Percentiles rank a stretch among this genome's conserved stretches.
phyloP scores from a whole-genome alignment of 2,329 filamentous ascomycete genomes.

The Cladobotryum mycophilum region DNA sequence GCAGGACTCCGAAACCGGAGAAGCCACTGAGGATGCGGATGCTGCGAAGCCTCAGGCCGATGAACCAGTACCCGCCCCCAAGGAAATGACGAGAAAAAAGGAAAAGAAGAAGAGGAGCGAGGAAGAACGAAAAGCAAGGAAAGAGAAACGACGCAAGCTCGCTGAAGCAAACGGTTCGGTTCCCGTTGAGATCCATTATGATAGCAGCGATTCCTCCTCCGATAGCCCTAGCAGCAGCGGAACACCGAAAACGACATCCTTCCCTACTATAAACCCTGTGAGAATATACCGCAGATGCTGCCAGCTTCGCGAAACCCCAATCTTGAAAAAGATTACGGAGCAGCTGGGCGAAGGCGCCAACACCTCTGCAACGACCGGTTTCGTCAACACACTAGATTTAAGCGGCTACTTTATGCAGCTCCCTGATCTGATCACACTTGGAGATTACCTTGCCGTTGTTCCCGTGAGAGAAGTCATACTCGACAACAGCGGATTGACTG shows the following conservation, averaged over 20 bases:
- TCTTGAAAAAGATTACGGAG: constrained; percentile 85
- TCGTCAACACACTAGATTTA: constrained; percentile 76
- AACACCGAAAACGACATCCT: constrained; percentile 23
- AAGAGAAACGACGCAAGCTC: constrained; percentile 77
- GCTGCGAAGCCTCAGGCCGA: background rate
- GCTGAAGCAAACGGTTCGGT: constrained; percentile 84
- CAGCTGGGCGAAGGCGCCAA: constrained; percentile 72
- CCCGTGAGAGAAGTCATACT: constrained; percentile 80
- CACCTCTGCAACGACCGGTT: constrained; percentile 59
- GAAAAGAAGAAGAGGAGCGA: constrained; percentile 96
- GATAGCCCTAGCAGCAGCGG: constrained; percentile 18
- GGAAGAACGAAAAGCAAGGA: constrained; percentile 84
- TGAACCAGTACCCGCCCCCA: constrained; percentile 27
- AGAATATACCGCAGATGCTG: constrained; percentile 93
- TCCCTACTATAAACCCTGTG: constrained; percentile 83
- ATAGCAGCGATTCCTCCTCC: constrained; percentile 55
- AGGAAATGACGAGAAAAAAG: constrained; percentile 62
- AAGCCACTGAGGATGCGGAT: constrained; percentile 15
- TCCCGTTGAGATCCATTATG: constrained; percentile 73
- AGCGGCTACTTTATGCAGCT: constrained; percentile 79
- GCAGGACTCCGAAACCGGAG: constrained; percentile 35
- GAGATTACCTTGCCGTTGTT: constrained; percentile 90
- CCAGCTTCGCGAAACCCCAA: constrained; percentile 85
- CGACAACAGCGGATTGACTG: constrained; percentile 79
- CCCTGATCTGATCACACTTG: constrained; percentile 77